Percentiles rank a stretch among this genome's conserved stretches.
Evolutionary conservation across 805 yeast species (phyloP).

Genomic region (Candida boidinii): DNA sequence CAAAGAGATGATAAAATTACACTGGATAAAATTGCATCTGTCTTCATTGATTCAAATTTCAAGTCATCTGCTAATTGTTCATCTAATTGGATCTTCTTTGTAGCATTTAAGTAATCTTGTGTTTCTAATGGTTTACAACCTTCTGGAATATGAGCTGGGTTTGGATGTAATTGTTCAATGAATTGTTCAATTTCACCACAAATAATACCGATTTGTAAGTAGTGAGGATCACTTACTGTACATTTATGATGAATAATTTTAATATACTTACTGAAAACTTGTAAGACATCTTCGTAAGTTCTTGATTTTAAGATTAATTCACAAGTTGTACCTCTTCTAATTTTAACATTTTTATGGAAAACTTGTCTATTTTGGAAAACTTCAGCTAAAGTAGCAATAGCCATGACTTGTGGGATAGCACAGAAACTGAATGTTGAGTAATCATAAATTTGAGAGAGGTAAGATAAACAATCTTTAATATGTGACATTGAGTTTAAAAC

Average conservation of each 20-base stretch:
- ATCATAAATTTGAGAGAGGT: constrained; percentile 69
- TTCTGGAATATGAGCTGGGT: constrained; percentile 40
- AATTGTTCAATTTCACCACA: constrained; percentile 87
- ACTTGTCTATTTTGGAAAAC: constrained; percentile 76
- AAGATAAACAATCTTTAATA: constrained; percentile 66
- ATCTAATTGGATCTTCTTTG: constrained; percentile 32
- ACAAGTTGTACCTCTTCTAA: constrained; percentile 84
- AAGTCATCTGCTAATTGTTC: no score
- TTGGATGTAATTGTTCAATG: constrained; percentile 70
- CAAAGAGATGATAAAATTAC: neutral
- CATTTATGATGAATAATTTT: constrained; percentile 73
- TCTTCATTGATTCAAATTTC: no score
- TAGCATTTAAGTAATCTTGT: constrained; percentile 37
- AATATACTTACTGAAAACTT: constrained; percentile 68
- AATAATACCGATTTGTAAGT: constrained; percentile 70
- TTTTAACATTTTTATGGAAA: constrained; percentile 67
- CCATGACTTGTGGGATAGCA: constrained; percentile 99
- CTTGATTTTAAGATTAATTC: constrained; percentile 64
- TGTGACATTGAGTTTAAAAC: constrained; percentile 74
- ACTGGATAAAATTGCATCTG: no score
- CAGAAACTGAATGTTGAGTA: constrained; percentile 84
- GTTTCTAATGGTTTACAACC: constrained; percentile 42
- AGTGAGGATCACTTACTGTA: constrained; percentile 77
- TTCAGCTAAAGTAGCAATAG: constrained; percentile 85
- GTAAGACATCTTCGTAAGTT: constrained; percentile 65